Evolutionary conservation across 768 basidiomycete species (phyloP).

Genomic region (Rhizopogon sp.): DNA sequence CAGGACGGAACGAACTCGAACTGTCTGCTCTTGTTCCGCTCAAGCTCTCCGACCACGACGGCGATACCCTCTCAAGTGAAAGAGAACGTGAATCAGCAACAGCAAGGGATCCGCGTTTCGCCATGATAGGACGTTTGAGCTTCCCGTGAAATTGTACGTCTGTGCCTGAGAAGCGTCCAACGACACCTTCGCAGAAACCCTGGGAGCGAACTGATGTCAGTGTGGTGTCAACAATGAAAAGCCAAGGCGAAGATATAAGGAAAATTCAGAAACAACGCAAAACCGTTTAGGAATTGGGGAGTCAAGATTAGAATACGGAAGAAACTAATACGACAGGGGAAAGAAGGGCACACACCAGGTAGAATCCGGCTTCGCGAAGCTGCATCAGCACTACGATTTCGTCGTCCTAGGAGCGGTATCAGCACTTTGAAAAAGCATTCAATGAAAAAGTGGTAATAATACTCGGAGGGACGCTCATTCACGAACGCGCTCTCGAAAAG

Average conservation of each 20-base stretch:
- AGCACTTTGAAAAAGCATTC: not conserved
- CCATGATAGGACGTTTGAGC: slow-evolving; percentile 76
- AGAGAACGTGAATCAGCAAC: not conserved
- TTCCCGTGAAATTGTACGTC: slow-evolving; percentile 68
- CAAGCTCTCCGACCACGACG: not conserved
- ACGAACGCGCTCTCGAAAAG: not conserved
- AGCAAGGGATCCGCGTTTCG: slow-evolving; percentile 45
- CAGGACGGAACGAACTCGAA: not conserved
- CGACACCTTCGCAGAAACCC: slow-evolving; percentile 88
- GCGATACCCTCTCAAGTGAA: not conserved
- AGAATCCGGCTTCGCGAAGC: slow-evolving; percentile 49
- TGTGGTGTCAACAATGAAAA: not conserved
- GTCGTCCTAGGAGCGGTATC: slow-evolving; percentile 49
- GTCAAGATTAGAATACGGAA: not conserved
- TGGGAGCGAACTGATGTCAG: slow-evolving; percentile 18
- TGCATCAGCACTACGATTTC: slow-evolving; percentile 78
- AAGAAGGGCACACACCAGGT: slow-evolving; percentile 46
- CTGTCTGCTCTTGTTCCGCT: not conserved
- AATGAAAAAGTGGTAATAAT: not conserved
- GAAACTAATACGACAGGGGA: not conserved
- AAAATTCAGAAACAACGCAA: not conserved
- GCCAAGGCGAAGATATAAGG: not conserved
- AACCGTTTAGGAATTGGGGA: not conserved
- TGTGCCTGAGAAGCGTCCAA: slow-evolving; percentile 62
- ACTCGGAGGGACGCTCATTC: not conserved